Evolutionary conservation across 257 asterid genomes (phyloP).

Genomic region (Avicennia marina): DNA sequence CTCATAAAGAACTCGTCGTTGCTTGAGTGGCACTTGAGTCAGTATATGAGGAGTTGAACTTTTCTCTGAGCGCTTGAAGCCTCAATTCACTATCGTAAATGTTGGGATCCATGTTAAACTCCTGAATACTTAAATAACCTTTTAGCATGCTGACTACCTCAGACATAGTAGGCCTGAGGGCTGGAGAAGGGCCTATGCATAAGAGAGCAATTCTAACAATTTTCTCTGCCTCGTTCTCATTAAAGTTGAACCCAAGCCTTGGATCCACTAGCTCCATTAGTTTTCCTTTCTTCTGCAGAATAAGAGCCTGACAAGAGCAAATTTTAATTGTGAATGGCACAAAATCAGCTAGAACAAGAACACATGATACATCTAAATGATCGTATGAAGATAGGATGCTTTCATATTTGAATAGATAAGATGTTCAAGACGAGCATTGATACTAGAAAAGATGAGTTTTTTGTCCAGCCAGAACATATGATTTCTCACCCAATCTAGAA

Average conservation of each 20-base stretch:
- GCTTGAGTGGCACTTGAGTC: no score
- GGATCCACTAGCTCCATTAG: constrained; percentile 40
- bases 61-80: no score
- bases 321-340: no score
- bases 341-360: not conserved
- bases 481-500: constrained; percentile 3
- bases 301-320: not conserved
- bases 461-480: not conserved
- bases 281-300: constrained; percentile 16
- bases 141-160: constrained; percentile 37
- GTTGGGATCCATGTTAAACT: not conserved
- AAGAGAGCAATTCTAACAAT: constrained; percentile 34
- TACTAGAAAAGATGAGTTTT: not conserved
- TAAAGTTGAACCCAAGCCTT: constrained; percentile 25
- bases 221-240: constrained; percentile 26
- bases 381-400: no score
- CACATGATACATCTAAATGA: not conserved
- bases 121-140: constrained; percentile 13
- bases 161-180: constrained; percentile 44
- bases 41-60: no score
- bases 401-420: no score
- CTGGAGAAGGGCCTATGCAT: constrained; percentile 46
- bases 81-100: no score
- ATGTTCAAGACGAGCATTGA: not conserved
- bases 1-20: no score